Conservation (phyloP, 1,284 basidiomycete species). For the Leccinum solheimii region DNA sequence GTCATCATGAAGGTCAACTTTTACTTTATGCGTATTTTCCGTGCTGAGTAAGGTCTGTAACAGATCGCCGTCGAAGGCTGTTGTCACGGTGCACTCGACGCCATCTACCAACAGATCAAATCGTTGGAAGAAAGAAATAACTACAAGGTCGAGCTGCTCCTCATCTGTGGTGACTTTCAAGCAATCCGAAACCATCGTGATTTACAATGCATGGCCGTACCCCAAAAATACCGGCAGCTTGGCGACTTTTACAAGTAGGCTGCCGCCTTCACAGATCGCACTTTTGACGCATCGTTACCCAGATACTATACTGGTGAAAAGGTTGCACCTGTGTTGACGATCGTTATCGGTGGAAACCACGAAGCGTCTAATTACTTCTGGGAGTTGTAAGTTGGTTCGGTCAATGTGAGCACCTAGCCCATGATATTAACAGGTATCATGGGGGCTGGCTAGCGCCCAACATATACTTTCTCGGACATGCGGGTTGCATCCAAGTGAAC, state of each 20-base stretch:
- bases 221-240: slow-evolving; percentile 83
- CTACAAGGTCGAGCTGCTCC: slow-evolving; percentile 78
- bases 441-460: slow-evolving; percentile 97
- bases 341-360: slow-evolving; percentile 98
- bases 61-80: slow-evolving; percentile 94
- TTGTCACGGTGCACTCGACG: slow-evolving; percentile 87
- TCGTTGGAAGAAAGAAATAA: slow-evolving; percentile 60
- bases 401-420: background rate
- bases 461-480: slow-evolving; percentile 94
- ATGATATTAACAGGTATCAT: slow-evolving; percentile 63
- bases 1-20: slow-evolving; percentile 25
- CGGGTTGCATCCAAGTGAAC: slow-evolving; percentile 87
- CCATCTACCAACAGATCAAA: slow-evolving; percentile 81
- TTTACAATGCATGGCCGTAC: slow-evolving; percentile 88
- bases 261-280: background rate
- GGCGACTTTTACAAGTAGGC: slow-evolving; percentile 81
- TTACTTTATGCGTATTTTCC: background rate
- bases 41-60: background rate
- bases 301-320: slow-evolving; percentile 88
- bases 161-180: slow-evolving; percentile 96
- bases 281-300: slow-evolving; percentile 1
- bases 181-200: slow-evolving; percentile 88
- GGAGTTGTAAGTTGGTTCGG: slow-evolving; percentile 78
- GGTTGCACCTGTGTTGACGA: slow-evolving; percentile 82
- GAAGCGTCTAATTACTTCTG: slow-evolving; percentile 97